phyloP scores from a whole-genome alignment of 2,329 filamentous ascomycete genomes.

The Nemania abortiva region DNA sequence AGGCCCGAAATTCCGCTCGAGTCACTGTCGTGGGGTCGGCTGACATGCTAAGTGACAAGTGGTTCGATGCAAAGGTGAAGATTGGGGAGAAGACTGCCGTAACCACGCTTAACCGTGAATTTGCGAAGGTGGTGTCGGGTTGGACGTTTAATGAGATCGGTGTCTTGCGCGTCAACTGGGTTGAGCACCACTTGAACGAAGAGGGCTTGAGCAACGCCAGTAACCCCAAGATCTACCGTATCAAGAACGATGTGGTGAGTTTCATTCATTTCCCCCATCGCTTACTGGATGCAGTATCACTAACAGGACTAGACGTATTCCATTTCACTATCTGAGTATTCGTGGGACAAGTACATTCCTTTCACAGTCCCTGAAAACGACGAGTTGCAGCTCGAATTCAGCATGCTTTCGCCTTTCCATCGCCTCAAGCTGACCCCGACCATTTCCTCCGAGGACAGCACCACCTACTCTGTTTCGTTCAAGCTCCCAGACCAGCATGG shows the following conservation, averaged over 20 bases:
- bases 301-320: constrained; percentile 74
- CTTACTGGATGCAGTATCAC: constrained; percentile 4
- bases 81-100: constrained; percentile 63
- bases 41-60: constrained; percentile 88
- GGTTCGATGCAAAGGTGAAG: constrained; percentile 86
- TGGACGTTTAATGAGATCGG: constrained; percentile 97
- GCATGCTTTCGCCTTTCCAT: constrained; percentile 98
- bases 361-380: constrained; percentile 79
- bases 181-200: constrained; percentile 80
- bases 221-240: constrained; percentile 91
- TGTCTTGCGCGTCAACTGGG: constrained; percentile 83
- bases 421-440: constrained; percentile 77
- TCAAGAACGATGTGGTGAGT: constrained; percentile 97
- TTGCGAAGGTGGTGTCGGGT: constrained; percentile 85
- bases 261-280: background rate
- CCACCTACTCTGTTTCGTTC: constrained; percentile 81
- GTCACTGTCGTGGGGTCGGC: constrained; percentile 86
- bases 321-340: constrained; percentile 90
- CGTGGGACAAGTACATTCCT: constrained; percentile 78
- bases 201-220: constrained; percentile 66
- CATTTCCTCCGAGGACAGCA: constrained; percentile 71
- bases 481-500: constrained; percentile 95
- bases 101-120: constrained; percentile 83
- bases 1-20: constrained; percentile 93
- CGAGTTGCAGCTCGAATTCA: constrained; percentile 92